Evolutionary conservation across 129 eudicot genomes (phyloP), one percentile per base, ranked within the genome.

Genomic region (Gnaphalium uliginosum): DNA sequence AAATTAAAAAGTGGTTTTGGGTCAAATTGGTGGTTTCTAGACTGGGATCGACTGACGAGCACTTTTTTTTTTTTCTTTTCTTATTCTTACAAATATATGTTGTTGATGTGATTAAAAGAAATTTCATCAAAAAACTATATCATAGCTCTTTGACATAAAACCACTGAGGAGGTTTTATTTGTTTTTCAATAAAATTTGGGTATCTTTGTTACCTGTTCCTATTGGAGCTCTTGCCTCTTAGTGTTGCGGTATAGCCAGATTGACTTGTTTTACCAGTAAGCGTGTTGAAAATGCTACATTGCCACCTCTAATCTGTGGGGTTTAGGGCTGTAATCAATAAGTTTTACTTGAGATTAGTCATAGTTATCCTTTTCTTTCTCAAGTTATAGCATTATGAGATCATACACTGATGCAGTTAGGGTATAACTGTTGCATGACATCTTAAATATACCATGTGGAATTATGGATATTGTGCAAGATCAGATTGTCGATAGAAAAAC

Each of bases 321-420:
- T 1, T 63, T 3, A 26, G 68, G 68, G 39, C 8, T 43, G 15
- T 63, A 63, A 13, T 29, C 2, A 27, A 29, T 43, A 10, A 63
- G 15, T 63, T 6, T 9, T 71, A 30, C 64, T 71, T 53, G 46
- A 26, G 41, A 51, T 4, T 1, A 21, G 22, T 69, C 59, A 46
- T 69, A 51, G 1, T 29, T 46, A 51, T n/a, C 48, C 63, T 60
- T 53, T 50, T 48, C 29, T 51, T 25, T 37, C 23, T 18, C 59
- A 24, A 46, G 73, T 43, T 70, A 32, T 69, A 70, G 17, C 41
- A 27, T 14, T 19, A 27, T 51, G n/a, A 68, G 59, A 70, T 51
- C 63, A 51, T 50, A 50, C 63, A 70, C 39, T 50, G 62, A 25
- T 46, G 17, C 33, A 23, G 32, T 41, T 68, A 43, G 73, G 37